Evolutionary conservation across 1,139 yeast genomes (phyloP).

Genomic region (Zygosaccharomyces pseudobailii): DNA sequence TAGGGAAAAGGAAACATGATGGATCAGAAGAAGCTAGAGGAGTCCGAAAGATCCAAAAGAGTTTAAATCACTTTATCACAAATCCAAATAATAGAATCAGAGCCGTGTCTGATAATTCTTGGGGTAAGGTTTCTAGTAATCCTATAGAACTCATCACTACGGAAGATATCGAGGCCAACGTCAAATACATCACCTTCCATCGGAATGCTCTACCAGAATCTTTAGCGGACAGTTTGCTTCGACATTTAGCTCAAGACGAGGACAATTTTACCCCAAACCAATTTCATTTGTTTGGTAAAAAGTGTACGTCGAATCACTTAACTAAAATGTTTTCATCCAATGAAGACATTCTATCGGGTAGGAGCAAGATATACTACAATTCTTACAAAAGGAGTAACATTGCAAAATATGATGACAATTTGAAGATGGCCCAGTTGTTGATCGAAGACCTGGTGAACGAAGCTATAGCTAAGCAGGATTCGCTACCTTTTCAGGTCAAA

Average conservation of each 20-base stretch:
- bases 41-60: conserved; percentile 7
- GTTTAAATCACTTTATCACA: conserved; percentile 6
- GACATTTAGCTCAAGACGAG: conserved; percentile 38
- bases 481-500: conserved; percentile 31
- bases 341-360: conserved; percentile 6
- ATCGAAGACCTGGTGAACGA: conserved; percentile 44
- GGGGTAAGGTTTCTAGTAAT: conserved; percentile 15
- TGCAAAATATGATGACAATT: conserved; percentile 36
- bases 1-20: conserved; percentile 2
- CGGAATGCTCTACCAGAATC: conserved; percentile 48
- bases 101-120: conserved; percentile 6
- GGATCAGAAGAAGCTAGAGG: not conserved
- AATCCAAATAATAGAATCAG: conserved; percentile 5
- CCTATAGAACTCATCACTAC: conserved; percentile 36
- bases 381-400: conserved; percentile 21
- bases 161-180: conserved; percentile 40
- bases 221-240: conserved; percentile 43
- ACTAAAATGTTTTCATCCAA: conserved; percentile 32
- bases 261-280: conserved; percentile 35
- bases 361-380: conserved; percentile 13
- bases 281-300: conserved; percentile 58
- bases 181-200: conserved; percentile 49
- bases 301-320: conserved; percentile 52
- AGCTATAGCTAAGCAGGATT: conserved; percentile 33
- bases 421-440: conserved; percentile 40